These are phyloP conservation scores for Rhodocollybia butyracea DNA, from an alignment of 768 basidiomycete species.

Conservation along the genomic window DNA sequence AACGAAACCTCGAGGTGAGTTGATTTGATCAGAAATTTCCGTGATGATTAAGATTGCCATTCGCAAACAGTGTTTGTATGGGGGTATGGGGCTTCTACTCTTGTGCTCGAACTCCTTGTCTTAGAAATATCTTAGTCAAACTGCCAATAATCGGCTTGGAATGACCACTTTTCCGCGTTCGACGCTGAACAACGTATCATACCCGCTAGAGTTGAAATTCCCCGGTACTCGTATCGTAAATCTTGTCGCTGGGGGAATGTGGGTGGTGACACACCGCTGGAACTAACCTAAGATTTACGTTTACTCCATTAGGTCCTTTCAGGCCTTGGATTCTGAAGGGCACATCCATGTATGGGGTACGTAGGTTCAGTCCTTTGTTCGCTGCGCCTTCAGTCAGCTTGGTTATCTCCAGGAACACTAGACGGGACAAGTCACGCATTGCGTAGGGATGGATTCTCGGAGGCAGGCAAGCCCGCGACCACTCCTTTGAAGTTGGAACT, in stretches of 20 bases:
- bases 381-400: slow-evolving; percentile 7
- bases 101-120: slow-evolving; percentile 2
- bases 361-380: slow-evolving; percentile 11
- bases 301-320: slow-evolving; percentile 64
- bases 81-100: slow-evolving; percentile 35
- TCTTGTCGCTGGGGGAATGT: slow-evolving; percentile 83
- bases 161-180: slow-evolving; percentile 32
- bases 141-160: slow-evolving; percentile 63
- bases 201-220: slow-evolving; percentile 61
- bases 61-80: slow-evolving; percentile 42
- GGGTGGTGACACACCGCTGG: slow-evolving; percentile 20
- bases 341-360: slow-evolving; percentile 79
- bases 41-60: neutral
- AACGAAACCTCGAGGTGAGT: slow-evolving; percentile 63
- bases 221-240: slow-evolving; percentile 63
- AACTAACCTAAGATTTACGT: neutral
- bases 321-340: slow-evolving; percentile 77
- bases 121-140: slow-evolving; percentile 41
- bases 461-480: slow-evolving; percentile 43
- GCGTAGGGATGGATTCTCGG: slow-evolving; percentile 53
- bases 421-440: slow-evolving; percentile 42
- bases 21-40: neutral
- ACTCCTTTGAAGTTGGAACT: slow-evolving; percentile 58
- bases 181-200: slow-evolving; percentile 44
- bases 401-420: slow-evolving; percentile 50